Base-by-base conservation (phyloP, 805 yeast genomes). In the Barnettozyma pratensis region DNA sequence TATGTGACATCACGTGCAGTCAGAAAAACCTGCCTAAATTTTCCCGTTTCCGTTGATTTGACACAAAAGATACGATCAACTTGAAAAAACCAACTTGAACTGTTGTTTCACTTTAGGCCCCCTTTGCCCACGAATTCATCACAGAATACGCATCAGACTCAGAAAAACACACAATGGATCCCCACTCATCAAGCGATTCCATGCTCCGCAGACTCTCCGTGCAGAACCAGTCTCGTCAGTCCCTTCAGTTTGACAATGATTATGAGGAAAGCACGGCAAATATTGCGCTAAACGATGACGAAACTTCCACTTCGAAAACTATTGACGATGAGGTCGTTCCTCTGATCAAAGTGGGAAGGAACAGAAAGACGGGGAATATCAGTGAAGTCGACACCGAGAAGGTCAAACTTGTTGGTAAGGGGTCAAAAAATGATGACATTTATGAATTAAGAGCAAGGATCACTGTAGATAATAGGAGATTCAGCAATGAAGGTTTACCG, bases 401-500 rank as follows among this genome's bases (percentile, higher is more conserved):
- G 7, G 25, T 38, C 30, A 49, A 48, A n/a, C 41, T 51, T 2
- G 25, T 54, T 10, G 12, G 19, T 5, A 54, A 45, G 40, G 46
- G 52, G 35, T 46, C 54, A 6, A 50, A 55, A 3, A 48, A 58
- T 35, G 54, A 49, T 31, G 57, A 59, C 26, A 42, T 56, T n/a
- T 51, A 49, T 32, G 55, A 54, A 35, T 27, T 60, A n/a, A 54
- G 49, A 19, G 46, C 57, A 1, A 49, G 42, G 26, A 46, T 56
- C 11, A 46, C 41, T 6, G 57, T 55, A 3, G 54, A 58, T 41
- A 50, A 48, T 29, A 45, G 55, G 14, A 42, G 61, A 12, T 59
- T 51, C 37, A 49, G 47, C 34, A 44, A 48, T n/a, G 60, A 62
- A 30, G 67, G 67, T 5, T 34, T 39, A 2, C 61, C 62, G 2